phyloP scores from a whole-genome alignment of 352 stramenopile genomes.

The Phytopythium aichiense region DNA sequence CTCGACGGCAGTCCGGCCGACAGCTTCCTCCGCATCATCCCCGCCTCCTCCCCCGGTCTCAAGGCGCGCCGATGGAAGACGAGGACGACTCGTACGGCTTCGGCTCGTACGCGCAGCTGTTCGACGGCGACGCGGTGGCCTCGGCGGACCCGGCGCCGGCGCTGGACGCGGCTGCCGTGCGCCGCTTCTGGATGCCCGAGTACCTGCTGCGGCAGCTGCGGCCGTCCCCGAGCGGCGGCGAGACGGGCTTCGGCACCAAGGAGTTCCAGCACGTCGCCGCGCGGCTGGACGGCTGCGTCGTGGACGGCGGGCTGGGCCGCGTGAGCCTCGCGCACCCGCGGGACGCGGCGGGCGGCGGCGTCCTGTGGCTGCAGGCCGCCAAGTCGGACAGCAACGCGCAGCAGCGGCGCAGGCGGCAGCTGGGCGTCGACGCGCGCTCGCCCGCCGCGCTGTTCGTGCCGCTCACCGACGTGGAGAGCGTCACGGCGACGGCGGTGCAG shows the following conservation, averaged over 20 bases:
- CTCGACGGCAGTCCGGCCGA: too few species aligned
- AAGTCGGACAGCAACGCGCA: slow-evolving; percentile 52
- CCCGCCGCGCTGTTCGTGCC: slow-evolving; percentile 32
- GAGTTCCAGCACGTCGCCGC: slow-evolving; percentile 46
- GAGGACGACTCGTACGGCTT: slow-evolving; percentile 73
- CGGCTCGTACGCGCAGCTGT: slow-evolving; percentile 58
- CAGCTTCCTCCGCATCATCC: too few species aligned
- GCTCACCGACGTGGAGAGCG: slow-evolving; percentile 19
- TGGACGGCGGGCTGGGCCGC: slow-evolving; percentile 48
- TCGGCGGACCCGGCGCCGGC: slow-evolving; percentile 9
- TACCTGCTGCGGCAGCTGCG: slow-evolving; percentile 33
- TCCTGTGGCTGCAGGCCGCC: slow-evolving; percentile 53
- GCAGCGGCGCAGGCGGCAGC: slow-evolving; percentile 41
- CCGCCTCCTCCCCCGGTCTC: neutral
- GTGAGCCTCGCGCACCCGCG: slow-evolving; percentile 16
- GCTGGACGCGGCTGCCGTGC: slow-evolving; percentile 34
- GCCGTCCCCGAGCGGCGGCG: slow-evolving; percentile 9
- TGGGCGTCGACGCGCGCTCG: slow-evolving; percentile 19
- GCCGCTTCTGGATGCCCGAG: slow-evolving; percentile 49
- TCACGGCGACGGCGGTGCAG: slow-evolving; percentile 32
- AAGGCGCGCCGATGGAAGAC: slow-evolving; percentile 30
- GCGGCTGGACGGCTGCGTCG: slow-evolving; percentile 42
- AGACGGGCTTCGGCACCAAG: slow-evolving; percentile 5
- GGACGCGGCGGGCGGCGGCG: slow-evolving; percentile 16
- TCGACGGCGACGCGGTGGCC: slow-evolving; percentile 17